These are phyloP conservation scores for Cardamine occulta DNA, from an alignment of 345 rosid genomes.

Conservation along the genomic window DNA sequence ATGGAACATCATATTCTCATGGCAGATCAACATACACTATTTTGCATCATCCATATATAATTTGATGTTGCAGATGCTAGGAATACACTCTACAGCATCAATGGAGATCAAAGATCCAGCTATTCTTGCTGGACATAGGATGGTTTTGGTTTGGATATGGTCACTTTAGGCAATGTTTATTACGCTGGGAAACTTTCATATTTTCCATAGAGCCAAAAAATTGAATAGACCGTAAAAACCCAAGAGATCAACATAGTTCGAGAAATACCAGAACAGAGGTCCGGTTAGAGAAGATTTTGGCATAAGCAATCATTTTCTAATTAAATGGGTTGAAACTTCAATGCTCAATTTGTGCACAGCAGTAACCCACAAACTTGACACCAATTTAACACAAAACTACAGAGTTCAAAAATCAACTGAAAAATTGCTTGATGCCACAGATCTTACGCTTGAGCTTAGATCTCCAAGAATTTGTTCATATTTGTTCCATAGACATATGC, in stretches of 20 bases:
- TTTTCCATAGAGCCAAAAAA: neutral
- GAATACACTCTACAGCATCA: no score
- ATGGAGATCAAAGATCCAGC: no score
- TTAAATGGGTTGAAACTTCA: constrained; percentile 31
- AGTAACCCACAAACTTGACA: constrained; percentile 32
- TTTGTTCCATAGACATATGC: constrained; percentile 21
- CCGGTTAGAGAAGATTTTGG: neutral
- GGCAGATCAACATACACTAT: no score
- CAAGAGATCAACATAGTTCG: neutral
- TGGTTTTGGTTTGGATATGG: neutral
- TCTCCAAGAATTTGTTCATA: constrained; percentile 26
- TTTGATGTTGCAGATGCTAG: no score
- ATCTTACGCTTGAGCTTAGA: constrained; percentile 13
- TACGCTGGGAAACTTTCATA: neutral
- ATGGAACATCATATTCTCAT: no score
- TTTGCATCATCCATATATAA: no score
- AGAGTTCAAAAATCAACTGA: constrained; percentile 30
- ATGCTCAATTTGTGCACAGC: constrained; percentile 29
- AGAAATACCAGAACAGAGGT: neutral
- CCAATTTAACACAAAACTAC: neutral
- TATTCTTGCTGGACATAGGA: neutral
- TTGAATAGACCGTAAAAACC: neutral
- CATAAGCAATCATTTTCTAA: constrained; percentile 12
- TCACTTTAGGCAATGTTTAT: neutral
- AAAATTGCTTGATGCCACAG: constrained; percentile 7